phyloP scores from a whole-genome alignment of 352 stramenopile species.

The Phytophthora lateralis region DNA sequence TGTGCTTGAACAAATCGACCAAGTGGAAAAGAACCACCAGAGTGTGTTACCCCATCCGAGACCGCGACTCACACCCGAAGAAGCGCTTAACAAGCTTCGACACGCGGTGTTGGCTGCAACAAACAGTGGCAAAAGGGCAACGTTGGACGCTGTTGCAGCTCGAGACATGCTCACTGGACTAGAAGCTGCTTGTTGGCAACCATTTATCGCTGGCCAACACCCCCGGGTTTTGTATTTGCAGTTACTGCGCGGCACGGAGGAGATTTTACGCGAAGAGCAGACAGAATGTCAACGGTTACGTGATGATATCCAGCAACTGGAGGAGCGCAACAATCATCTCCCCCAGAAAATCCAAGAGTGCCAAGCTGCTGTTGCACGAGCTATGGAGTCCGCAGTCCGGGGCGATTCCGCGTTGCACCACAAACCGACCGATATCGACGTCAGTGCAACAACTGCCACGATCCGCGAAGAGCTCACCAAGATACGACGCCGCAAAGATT shows the following conservation, averaged over 20 bases:
- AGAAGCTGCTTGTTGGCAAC: slow-evolving; percentile 48
- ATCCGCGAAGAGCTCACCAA: slow-evolving; percentile 48
- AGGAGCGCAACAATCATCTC: slow-evolving; percentile 40
- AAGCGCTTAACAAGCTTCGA: slow-evolving; percentile 38
- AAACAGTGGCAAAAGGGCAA: neutral
- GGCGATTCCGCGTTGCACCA: neutral
- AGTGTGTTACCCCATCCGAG: neutral
- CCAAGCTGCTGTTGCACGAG: slow-evolving; percentile 24
- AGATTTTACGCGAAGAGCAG: slow-evolving; percentile 31
- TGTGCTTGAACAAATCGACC: slow-evolving; percentile 38
- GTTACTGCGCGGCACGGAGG: slow-evolving; percentile 38
- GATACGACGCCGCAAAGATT: slow-evolving; percentile 48
- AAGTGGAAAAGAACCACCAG: slow-evolving; percentile 33
- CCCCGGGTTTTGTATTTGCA: slow-evolving; percentile 40
- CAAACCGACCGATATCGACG: slow-evolving; percentile 12
- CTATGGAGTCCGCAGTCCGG: slow-evolving; percentile 20
- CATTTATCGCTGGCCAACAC: slow-evolving; percentile 9
- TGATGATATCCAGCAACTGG: slow-evolving; percentile 20
- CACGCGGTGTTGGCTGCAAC: slow-evolving; percentile 9
- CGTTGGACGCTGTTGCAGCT: slow-evolving; percentile 3
- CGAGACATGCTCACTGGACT: slow-evolving; percentile 32
- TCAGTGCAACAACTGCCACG: slow-evolving; percentile 16
- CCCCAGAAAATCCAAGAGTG: slow-evolving; percentile 37
- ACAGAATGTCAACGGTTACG: slow-evolving; percentile 21
- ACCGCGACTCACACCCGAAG: slow-evolving; percentile 30